phyloP scores from a whole-genome alignment of 495 filamentous ascomycete genomes.

The Evansstolkia leycettana region DNA sequence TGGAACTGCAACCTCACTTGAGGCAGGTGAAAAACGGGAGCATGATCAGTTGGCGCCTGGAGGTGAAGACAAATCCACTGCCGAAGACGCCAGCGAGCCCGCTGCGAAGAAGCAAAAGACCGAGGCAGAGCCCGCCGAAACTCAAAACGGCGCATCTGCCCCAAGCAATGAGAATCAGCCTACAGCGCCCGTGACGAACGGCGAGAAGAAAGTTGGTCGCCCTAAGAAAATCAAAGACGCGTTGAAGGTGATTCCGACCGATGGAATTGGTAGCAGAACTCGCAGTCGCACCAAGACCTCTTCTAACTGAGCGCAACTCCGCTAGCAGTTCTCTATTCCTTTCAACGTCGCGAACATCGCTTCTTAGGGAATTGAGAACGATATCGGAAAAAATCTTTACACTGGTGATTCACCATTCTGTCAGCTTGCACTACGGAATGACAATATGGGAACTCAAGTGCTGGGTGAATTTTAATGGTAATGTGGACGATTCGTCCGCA shows the following conservation, averaged over 20 bases:
- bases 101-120: conserved; percentile 21
- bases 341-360: too few relatives aligned
- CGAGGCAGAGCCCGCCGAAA: conserved; percentile 4
- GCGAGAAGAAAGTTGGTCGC: conserved; percentile 18
- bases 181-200: conserved; percentile 3
- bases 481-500: too few relatives aligned
- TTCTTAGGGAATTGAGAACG: too few relatives aligned
- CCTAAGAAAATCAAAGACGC: conserved; percentile 25
- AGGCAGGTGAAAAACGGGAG: conserved; percentile 15
- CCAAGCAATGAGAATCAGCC: background rate
- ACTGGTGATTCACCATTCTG: too few relatives aligned
- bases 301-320: conserved; percentile 3
- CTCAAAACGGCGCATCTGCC: conserved; percentile 6
- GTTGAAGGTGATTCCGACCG: conserved; percentile 16
- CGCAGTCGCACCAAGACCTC: conserved; percentile 27
- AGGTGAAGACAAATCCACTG: conserved; percentile 6
- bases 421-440: too few relatives aligned
- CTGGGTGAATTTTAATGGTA: too few relatives aligned
- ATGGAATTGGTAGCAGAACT: conserved; percentile 29
- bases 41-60: conserved; percentile 9
- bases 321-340: too few relatives aligned
- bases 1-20: too few relatives aligned
- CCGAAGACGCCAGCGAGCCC: conserved; percentile 8
- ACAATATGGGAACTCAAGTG: too few relatives aligned
- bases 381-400: too few relatives aligned